Evolutionary conservation across 306 rosid species (phyloP).

Genomic region (Castanea crenata): DNA sequence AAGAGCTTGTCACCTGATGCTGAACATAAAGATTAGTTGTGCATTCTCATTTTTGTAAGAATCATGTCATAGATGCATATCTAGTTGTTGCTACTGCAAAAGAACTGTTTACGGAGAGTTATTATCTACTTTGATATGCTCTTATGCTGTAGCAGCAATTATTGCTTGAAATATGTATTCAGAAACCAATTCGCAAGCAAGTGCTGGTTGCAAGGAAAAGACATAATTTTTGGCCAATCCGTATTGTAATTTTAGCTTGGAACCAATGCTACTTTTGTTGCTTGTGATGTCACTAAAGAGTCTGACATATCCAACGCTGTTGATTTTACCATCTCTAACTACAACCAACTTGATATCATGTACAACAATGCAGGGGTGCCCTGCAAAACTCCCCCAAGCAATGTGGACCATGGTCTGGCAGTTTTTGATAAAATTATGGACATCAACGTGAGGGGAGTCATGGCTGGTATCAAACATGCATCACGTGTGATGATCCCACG

Average conservation of each 20-base stretch:
- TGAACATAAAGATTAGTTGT: not conserved
- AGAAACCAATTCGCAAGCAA: not conserved
- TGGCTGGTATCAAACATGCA: conserved; percentile 81
- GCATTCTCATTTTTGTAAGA: not conserved
- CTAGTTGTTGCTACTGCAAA: not conserved
- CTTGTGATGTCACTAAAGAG: conserved; percentile 75
- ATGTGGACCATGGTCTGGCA: conserved; percentile 54
- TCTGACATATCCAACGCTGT: conserved; percentile 67
- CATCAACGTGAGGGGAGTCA: conserved; percentile 68
- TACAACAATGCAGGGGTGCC: conserved; percentile 79
- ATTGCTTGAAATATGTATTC: not conserved
- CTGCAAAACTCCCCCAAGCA: conserved; percentile 69
- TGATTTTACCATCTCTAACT: conserved; percentile 61
- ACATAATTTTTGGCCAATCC: not conserved
- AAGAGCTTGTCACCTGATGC: not conserved
- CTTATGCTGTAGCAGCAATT: not conserved
- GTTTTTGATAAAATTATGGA: conserved; percentile 58
- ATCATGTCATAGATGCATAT: not conserved
- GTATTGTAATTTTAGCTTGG: too few relatives aligned
- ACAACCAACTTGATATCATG: conserved; percentile 77
- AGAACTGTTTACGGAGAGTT: not conserved
- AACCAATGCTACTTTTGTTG: conserved; percentile 61
- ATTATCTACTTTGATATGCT: not conserved
- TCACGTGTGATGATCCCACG: conserved; percentile 83
- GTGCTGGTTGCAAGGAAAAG: not conserved